Conservation (phyloP, 345 rosid genomes). For the Citrus glauca region DNA sequence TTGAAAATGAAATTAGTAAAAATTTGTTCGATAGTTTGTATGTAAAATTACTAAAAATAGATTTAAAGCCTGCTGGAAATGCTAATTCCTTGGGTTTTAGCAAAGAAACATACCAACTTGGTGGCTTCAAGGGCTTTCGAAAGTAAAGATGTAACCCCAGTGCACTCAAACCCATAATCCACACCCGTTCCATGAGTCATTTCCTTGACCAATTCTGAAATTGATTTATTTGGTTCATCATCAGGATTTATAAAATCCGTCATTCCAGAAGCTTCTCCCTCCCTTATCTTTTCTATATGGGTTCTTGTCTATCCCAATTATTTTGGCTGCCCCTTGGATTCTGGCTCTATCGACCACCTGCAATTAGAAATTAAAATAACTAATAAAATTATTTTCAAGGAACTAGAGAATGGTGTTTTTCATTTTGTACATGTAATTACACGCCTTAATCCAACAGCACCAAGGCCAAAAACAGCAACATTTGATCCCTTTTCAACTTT, state of each 20-base stretch:
- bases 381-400: too few relatives aligned
- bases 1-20: too few relatives aligned
- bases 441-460: conserved; percentile 70
- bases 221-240: conserved; percentile 30
- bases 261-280: conserved; percentile 43
- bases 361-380: not conserved
- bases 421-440: not conserved
- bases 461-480: conserved; percentile 68
- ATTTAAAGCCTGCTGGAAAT: not conserved
- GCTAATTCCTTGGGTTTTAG: not conserved
- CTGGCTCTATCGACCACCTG: conserved; percentile 61
- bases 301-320: conserved; percentile 68
- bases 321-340: conserved; percentile 45
- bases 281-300: conserved; percentile 29
- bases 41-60: not conserved
- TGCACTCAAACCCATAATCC: conserved; percentile 65
- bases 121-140: conserved; percentile 48
- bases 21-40: too few relatives aligned
- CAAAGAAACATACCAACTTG: conserved; percentile 26
- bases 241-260: conserved; percentile 60
- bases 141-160: conserved; percentile 34
- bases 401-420: too few relatives aligned
- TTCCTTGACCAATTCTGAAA: conserved; percentile 37
- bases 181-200: conserved; percentile 50
- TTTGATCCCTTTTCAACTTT: conserved; percentile 46